Evolutionary conservation across 208 protist species (phyloP), one percentile per base, ranked within the genome.

Genomic region (Trypanosoma lewisi): DNA sequence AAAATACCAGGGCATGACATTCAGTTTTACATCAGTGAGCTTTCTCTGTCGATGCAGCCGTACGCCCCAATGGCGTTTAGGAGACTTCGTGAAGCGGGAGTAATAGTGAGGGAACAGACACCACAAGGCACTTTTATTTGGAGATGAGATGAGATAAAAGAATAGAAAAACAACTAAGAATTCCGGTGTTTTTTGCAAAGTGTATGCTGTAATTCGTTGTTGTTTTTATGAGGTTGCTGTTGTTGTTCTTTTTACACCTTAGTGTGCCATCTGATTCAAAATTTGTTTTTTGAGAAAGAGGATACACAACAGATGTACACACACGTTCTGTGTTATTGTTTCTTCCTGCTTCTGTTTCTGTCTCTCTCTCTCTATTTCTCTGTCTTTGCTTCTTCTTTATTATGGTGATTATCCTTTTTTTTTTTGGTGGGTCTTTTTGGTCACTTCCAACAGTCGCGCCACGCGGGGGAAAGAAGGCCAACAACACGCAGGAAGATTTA

Each of bases 111-210:
- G 3, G 66, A 70, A 39, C 56, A 74, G 17, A 86, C 87, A 28
- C 56, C 63, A n/a, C 44, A 71, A 14, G 87, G 87, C n/a, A 83
- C 83, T 4, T 94, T 82, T 70, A 71, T 87, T 4, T 94, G 87
- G 87, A 70, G 64, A 44, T 93, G 59, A 78, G n/a, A n/a, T n/a
- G n/a, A 41, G 23, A 23, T 9, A n/a, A n/a, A n/a, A n/a, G n/a
- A n/a, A n/a, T n/a, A n/a, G n/a, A n/a, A n/a, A n/a, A n/a, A n/a
- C n/a, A n/a, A n/a, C n/a, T 30, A 8, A 2, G 30, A 16, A 1
- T 33, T 50, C n/a, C 2, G n/a, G 39, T 33, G 7, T 66, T 41
- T 56, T 54, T 30, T 45, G 8, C 51, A 54, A 31, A 31, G n/a
- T n/a, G n/a, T n/a, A n/a, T n/a, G n/a, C n/a, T n/a, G 14, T 53